phyloP scores from a whole-genome alignment of 306 rosid species.

The Senna tora region DNA sequence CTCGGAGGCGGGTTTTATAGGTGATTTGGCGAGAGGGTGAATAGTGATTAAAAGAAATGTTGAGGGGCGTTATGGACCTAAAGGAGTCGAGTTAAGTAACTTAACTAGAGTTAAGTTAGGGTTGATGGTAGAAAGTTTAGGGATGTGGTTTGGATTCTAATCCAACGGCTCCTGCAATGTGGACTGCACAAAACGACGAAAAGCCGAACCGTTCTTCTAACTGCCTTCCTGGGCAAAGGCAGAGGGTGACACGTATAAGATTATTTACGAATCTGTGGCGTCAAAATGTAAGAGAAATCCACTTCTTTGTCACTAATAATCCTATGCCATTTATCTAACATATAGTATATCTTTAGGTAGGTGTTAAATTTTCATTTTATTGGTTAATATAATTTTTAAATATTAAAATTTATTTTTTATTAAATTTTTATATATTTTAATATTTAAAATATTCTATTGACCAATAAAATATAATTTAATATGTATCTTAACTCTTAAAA shows the following conservation, averaged over 20 bases:
- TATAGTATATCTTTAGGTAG: too few species aligned
- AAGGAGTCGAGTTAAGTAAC: constrained; percentile 7
- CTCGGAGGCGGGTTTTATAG: constrained; percentile 75
- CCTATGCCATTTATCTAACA: constrained; percentile 33
- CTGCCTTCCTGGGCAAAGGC: constrained; percentile 24
- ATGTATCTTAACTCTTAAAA: too few species aligned
- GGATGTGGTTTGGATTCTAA: constrained; percentile 48
- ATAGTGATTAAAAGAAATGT: constrained; percentile 28
- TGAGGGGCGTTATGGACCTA: constrained; percentile 22
- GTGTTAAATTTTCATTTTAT: too few species aligned
- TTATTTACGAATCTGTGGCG: constrained; percentile 28
- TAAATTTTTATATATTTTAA: too few species aligned
- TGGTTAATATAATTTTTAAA: too few species aligned
- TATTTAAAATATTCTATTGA: too few species aligned
- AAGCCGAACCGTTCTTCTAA: constrained; percentile 41
- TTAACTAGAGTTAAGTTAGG: constrained; percentile 46
- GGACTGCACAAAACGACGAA: constrained; percentile 43
- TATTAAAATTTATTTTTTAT: too few species aligned
- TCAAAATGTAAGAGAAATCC: constrained; percentile 53
- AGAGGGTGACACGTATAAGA: constrained; percentile 54
- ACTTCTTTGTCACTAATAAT: constrained; percentile 14
- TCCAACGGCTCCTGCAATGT: constrained; percentile 65
- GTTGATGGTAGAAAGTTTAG: constrained; percentile 1
- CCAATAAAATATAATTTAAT: too few species aligned
- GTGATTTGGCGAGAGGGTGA: constrained; percentile 1